These are phyloP conservation scores for Curvularia lunata DNA, from an alignment of 2,329 filamentous ascomycete genomes.

Conservation along the genomic window DNA sequence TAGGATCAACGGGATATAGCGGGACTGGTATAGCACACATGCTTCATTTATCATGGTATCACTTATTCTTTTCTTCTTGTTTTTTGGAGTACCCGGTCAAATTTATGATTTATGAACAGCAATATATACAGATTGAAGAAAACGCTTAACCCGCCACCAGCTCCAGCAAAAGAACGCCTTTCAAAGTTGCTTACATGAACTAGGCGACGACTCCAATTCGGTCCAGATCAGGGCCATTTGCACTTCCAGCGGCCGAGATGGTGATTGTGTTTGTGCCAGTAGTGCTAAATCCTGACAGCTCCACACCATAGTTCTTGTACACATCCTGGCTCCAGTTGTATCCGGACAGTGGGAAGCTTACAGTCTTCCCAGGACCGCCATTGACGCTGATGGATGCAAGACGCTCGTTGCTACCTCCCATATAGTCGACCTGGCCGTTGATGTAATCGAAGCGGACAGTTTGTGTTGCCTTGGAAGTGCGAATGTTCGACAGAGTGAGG, in stretches of 20 bases:
- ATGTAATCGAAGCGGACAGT: slow-evolving; percentile 27
- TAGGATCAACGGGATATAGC: slow-evolving; percentile 17
- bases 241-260: slow-evolving; percentile 19
- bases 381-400: slow-evolving; percentile 28
- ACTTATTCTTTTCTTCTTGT: no score
- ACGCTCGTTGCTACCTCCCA: slow-evolving; percentile 27
- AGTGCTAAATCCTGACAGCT: slow-evolving; percentile 26
- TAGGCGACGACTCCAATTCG: slow-evolving; percentile 18
- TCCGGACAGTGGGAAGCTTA: slow-evolving; percentile 28
- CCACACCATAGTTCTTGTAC: slow-evolving; percentile 22
- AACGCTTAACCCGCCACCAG: neutral
- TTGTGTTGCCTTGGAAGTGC: slow-evolving; percentile 24
- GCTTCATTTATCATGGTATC: no score
- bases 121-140: neutral
- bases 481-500: slow-evolving; percentile 27
- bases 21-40: neutral
- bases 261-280: slow-evolving; percentile 24
- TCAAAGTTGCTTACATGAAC: neutral
- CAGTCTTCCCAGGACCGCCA: slow-evolving; percentile 23
- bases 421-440: slow-evolving; percentile 27
- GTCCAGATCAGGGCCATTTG: slow-evolving; percentile 24
- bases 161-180: neutral
- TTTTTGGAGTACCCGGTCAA: neutral
- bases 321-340: slow-evolving; percentile 29
- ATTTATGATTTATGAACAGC: neutral